A percentile compares a stretch with the other conserved stretches of the same genome.
Evolutionary conservation across 140 eudicot species (phyloP).

Genomic region (Oenanthe javanica): DNA sequence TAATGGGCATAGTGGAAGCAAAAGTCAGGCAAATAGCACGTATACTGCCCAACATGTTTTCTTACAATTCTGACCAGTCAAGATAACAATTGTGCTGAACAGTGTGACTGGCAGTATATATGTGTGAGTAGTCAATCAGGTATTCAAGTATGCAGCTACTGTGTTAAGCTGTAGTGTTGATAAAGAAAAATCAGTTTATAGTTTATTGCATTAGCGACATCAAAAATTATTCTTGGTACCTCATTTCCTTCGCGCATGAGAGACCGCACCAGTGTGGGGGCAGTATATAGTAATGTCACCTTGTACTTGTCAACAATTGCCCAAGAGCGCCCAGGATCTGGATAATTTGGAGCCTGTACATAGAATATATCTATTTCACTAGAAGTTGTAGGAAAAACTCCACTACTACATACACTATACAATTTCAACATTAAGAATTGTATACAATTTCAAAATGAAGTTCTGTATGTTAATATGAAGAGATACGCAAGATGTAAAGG

Average conservation of each 20-base stretch:
- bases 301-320: slow-evolving; percentile 95
- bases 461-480: background rate
- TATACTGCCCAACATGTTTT: background rate
- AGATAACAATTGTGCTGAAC: background rate
- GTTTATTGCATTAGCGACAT: background rate
- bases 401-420: background rate
- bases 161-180: background rate
- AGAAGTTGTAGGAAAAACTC: background rate
- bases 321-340: slow-evolving; percentile 95
- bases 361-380: background rate
- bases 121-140: background rate
- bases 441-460: background rate
- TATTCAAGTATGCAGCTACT: background rate
- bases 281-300: slow-evolving; percentile 87
- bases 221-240: slow-evolving; percentile 23
- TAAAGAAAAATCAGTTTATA: background rate
- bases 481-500: background rate
- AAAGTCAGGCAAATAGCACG: background rate
- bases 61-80: background rate
- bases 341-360: slow-evolving; percentile 89
- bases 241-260: slow-evolving; percentile 97
- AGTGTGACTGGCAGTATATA: background rate
- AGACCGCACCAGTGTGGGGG: slow-evolving; percentile 95
- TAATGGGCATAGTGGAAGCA: background rate
- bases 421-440: background rate